Percentiles rank a stretch among this genome's conserved stretches.
Evolutionary conservation across 345 rosid genomes (phyloP).

Genomic region (Bruguiera gymnorhiza): DNA sequence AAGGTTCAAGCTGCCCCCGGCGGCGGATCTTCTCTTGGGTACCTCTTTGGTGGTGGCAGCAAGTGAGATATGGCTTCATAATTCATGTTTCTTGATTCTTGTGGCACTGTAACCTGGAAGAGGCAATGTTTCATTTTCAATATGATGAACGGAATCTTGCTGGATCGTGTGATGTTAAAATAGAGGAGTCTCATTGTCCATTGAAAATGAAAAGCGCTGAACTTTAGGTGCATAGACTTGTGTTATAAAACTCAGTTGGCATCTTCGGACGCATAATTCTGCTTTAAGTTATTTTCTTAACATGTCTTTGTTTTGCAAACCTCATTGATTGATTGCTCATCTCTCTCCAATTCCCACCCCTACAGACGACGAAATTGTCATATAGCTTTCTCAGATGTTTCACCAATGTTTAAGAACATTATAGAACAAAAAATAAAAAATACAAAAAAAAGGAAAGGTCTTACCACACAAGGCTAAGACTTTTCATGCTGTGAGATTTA

Average conservation of each 20-base stretch:
- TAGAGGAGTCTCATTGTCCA: slow-evolving; percentile 22
- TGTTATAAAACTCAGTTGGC: not conserved
- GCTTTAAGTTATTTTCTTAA: not conserved
- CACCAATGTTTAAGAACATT: too few species aligned
- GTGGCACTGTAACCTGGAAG: slow-evolving; percentile 22
- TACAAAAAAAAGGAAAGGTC: too few species aligned
- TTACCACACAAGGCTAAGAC: too few species aligned
- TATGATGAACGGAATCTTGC: slow-evolving; percentile 15
- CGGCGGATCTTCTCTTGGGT: slow-evolving; percentile 30
- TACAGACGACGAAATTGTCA: too few species aligned
- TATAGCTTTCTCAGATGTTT: too few species aligned
- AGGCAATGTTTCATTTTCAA: slow-evolving; percentile 13
- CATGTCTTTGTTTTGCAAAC: not conserved
- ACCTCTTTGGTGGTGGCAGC: slow-evolving; percentile 27
- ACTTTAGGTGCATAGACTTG: slow-evolving; percentile 10
- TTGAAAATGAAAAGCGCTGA: slow-evolving; percentile 16
- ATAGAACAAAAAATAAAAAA: too few species aligned
- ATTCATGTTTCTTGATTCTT: slow-evolving; percentile 28
- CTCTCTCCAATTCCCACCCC: too few species aligned
- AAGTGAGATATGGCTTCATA: slow-evolving; percentile 15
- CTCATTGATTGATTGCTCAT: too few species aligned
- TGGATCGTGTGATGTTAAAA: slow-evolving; percentile 34
- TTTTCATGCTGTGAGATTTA: too few species aligned
- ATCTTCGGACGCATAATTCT: slow-evolving; percentile 1
- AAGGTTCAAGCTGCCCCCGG: slow-evolving; percentile 36